phyloP scores from a whole-genome alignment of 2,329 filamentous ascomycete genomes.

The Graphium sp. region DNA sequence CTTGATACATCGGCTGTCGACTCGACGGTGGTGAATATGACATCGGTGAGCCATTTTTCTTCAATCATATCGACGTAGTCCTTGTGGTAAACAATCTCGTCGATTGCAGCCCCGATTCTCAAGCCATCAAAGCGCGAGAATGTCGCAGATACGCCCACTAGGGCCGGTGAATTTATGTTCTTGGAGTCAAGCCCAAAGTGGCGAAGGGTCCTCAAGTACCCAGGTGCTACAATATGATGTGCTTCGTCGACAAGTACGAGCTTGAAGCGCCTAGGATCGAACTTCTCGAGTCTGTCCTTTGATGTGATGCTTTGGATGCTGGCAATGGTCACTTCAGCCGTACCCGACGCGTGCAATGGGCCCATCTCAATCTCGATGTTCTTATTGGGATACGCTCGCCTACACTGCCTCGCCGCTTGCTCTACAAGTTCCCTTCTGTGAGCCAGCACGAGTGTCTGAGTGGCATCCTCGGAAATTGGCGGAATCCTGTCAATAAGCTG shows the following conservation, averaged over 20 bases:
- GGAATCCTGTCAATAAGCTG: conserved; percentile 71
- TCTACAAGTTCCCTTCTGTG: conserved; percentile 89
- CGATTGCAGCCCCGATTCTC: conserved; percentile 67
- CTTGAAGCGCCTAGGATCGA: conserved; percentile 66
- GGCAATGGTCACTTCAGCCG: conserved; percentile 83
- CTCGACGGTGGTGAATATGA: conserved; percentile 86
- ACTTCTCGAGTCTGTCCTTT: conserved; percentile 62
- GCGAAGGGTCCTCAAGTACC: conserved; percentile 59
- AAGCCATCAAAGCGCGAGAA: conserved; percentile 69
- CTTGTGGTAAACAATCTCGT: conserved; percentile 93
- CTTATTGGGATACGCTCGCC: conserved; percentile 61
- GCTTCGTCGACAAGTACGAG: conserved; percentile 89
- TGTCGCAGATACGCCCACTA: conserved; percentile 83
- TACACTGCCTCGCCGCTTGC: conserved; percentile 79
- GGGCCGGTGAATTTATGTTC: conserved; percentile 29
- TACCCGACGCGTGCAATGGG: conserved; percentile 54
- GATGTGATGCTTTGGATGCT: conserved; percentile 77
- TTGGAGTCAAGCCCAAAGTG: conserved; percentile 56
- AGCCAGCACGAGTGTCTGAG: conserved; percentile 77
- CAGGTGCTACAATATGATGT: conserved; percentile 80
- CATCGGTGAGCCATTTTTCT: conserved; percentile 80
- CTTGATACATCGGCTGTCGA: conserved; percentile 64
- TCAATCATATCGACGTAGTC: conserved; percentile 53
- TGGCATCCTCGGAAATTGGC: conserved; percentile 35
- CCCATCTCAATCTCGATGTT: conserved; percentile 88